Conservation (phyloP, 768 basidiomycete genomes). For the Russula olivacea region DNA sequence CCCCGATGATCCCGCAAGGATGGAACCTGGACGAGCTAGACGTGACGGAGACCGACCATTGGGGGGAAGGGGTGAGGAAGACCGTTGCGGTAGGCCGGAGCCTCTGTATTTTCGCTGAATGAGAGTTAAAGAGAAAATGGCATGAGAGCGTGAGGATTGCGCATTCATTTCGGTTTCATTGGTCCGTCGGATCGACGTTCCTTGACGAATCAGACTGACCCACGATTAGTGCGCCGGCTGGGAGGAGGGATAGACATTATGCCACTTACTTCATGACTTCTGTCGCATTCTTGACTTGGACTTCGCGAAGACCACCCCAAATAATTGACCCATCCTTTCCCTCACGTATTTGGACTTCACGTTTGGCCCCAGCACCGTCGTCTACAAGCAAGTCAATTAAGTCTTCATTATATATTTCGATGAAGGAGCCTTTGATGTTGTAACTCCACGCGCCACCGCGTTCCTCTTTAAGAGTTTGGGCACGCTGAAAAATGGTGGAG, state of each 20-base stretch:
- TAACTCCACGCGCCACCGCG: slow-evolving; percentile 72
- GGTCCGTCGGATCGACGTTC: slow-evolving; percentile 85
- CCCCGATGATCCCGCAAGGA: slow-evolving; percentile 45
- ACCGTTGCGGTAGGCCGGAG: slow-evolving; percentile 60
- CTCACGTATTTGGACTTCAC: slow-evolving; percentile 93
- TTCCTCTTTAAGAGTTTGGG: slow-evolving; percentile 70
- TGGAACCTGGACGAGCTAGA: slow-evolving; percentile 76
- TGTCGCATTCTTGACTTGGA: slow-evolving; percentile 70
- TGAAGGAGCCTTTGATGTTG: slow-evolving; percentile 82
- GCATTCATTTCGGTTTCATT: slow-evolving; percentile 99
- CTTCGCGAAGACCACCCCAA: slow-evolving; percentile 93
- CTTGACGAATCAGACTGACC: slow-evolving; percentile 78
- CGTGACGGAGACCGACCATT: slow-evolving; percentile 72
- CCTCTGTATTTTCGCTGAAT: slow-evolving; percentile 86
- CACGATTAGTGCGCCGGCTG: slow-evolving; percentile 20
- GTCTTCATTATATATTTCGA: slow-evolving; percentile 99
- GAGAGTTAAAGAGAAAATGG: slow-evolving; percentile 94
- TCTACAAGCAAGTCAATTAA: slow-evolving; percentile 87
- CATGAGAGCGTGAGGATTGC: slow-evolving; percentile 95
- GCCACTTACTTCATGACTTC: slow-evolving; percentile 88
- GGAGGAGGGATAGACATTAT: slow-evolving; percentile 4
- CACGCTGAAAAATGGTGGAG: slow-evolving; percentile 75
- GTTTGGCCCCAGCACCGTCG: slow-evolving; percentile 63
- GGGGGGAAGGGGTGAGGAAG: slow-evolving; percentile 70
- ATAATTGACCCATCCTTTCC: slow-evolving; percentile 96